Conservation (phyloP, 1,139 yeast species). For the Debaryomyces robertsiae region DNA sequence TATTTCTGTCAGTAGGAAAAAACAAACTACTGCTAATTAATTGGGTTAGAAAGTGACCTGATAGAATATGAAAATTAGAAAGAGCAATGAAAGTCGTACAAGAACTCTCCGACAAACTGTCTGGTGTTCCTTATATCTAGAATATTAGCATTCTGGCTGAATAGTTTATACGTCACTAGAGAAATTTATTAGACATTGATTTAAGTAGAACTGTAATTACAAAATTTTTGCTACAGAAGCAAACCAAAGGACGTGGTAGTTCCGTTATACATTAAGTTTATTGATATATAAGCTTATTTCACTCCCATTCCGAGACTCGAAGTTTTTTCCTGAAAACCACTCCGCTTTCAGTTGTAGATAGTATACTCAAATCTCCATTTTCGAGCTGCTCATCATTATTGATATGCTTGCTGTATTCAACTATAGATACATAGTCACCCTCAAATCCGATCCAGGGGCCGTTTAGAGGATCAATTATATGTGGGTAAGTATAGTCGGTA, state of each 20-base stretch:
- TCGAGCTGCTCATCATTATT: slow-evolving; percentile 23
- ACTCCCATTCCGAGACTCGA: slow-evolving; percentile 51
- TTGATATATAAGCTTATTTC: slow-evolving; percentile 4
- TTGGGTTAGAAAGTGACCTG: slow-evolving; percentile 12
- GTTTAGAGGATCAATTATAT: slow-evolving; percentile 47
- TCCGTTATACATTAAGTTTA: no score
- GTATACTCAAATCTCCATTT: slow-evolving; percentile 25
- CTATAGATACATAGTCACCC: slow-evolving; percentile 51
- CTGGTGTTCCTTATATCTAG: no score
- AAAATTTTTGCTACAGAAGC: no score
- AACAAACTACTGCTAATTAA: slow-evolving; percentile 21
- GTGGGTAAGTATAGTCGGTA: slow-evolving; percentile 55
- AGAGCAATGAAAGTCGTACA: no score
- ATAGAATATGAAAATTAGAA: no score
- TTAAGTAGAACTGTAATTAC: no score
- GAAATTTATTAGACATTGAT: no score
- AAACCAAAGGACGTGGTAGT: no score
- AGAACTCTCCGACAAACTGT: no score
- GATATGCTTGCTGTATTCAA: slow-evolving; percentile 26
- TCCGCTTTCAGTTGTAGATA: slow-evolving; percentile 28
- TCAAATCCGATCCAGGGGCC: slow-evolving; percentile 64
- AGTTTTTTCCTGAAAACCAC: slow-evolving; percentile 34
- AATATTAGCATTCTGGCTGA: no score
- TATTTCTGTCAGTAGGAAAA: slow-evolving; percentile 36
- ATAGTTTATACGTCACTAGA: no score